Conservation (phyloP, 192 early-diverging fungal genomes). For the Backusella tarrabulga region DNA sequence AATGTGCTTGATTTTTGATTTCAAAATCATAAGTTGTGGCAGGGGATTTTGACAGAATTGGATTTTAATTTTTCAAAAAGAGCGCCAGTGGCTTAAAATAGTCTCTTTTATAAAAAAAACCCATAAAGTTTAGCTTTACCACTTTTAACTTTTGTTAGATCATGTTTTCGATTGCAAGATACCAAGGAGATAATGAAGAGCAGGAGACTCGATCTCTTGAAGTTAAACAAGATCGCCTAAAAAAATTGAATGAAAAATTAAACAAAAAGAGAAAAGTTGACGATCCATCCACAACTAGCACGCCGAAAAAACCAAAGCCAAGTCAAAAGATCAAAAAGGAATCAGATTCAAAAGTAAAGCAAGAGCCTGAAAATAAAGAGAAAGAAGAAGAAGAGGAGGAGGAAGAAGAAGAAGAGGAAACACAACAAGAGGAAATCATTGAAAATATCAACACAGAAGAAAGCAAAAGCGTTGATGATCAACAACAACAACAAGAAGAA, state of each 20-base stretch:
- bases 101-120: too few species aligned
- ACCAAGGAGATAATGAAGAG: slow-evolving; percentile 27
- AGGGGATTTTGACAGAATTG: too few species aligned
- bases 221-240: slow-evolving; percentile 33
- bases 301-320: neutral
- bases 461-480: slow-evolving; percentile 3
- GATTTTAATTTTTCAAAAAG: too few species aligned
- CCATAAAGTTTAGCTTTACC: too few species aligned
- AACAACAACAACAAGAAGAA: slow-evolving; percentile 17
- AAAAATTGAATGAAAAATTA: slow-evolving; percentile 41
- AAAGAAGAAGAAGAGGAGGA: slow-evolving; percentile 2
- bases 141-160: neutral
- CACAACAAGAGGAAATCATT: neutral
- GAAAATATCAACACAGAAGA: slow-evolving; percentile 12
- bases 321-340: slow-evolving; percentile 21
- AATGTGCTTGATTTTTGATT: too few species aligned
- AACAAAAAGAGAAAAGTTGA: slow-evolving; percentile 38
- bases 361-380: neutral
- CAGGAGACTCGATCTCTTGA: slow-evolving; percentile 26
- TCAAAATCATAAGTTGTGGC: too few species aligned
- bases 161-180: slow-evolving; percentile 38
- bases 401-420: neutral
- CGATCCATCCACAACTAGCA: neutral
- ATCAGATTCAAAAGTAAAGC: slow-evolving; percentile 38
- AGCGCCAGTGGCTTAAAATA: too few species aligned